A percentile compares a stretch with the other conserved stretches of the same genome.
These are phyloP conservation scores for Apiotrichum sp. DNA, from an alignment of 1,284 basidiomycete genomes.

Conservation along the genomic window DNA sequence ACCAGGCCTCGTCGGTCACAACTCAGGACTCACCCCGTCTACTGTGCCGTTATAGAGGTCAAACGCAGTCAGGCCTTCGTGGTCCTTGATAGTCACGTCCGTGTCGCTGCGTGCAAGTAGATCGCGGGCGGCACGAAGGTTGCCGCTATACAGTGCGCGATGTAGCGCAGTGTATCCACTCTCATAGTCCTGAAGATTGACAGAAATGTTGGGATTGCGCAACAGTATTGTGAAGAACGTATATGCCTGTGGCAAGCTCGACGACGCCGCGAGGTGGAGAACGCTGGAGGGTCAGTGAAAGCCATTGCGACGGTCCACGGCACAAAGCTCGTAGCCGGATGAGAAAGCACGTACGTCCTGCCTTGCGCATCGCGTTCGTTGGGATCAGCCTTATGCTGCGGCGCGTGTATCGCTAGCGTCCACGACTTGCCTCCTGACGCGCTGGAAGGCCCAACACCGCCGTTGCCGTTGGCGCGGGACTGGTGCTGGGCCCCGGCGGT, in stretches of 20 bases:
- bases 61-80: slow-evolving; percentile 86
- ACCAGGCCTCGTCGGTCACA: slow-evolving; percentile 30
- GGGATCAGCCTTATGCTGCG: slow-evolving; percentile 37
- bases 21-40: slow-evolving; percentile 48
- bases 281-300: slow-evolving; percentile 53
- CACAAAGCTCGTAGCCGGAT: too few relatives aligned
- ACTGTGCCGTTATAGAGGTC: slow-evolving; percentile 91
- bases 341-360: slow-evolving; percentile 31
- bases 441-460: slow-evolving; percentile 31
- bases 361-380: slow-evolving; percentile 43
- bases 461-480: slow-evolving; percentile 34
- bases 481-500: slow-evolving; percentile 36
- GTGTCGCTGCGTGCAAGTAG: slow-evolving; percentile 69
- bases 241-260: slow-evolving; percentile 57
- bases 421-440: slow-evolving; percentile 56
- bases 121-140: slow-evolving; percentile 70
- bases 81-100: slow-evolving; percentile 71
- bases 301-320: slow-evolving; percentile 12
- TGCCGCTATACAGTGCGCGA: slow-evolving; percentile 79
- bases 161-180: slow-evolving; percentile 90
- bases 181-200: slow-evolving; percentile 78
- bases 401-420: slow-evolving; percentile 53
- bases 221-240: slow-evolving; percentile 80
- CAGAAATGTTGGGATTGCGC: slow-evolving; percentile 64
- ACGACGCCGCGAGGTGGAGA: slow-evolving; percentile 71